Evolutionary conservation across 208 protist genomes (phyloP), one percentile per base, ranked within the genome.

Genomic region (Leptomonas seymouri): DNA sequence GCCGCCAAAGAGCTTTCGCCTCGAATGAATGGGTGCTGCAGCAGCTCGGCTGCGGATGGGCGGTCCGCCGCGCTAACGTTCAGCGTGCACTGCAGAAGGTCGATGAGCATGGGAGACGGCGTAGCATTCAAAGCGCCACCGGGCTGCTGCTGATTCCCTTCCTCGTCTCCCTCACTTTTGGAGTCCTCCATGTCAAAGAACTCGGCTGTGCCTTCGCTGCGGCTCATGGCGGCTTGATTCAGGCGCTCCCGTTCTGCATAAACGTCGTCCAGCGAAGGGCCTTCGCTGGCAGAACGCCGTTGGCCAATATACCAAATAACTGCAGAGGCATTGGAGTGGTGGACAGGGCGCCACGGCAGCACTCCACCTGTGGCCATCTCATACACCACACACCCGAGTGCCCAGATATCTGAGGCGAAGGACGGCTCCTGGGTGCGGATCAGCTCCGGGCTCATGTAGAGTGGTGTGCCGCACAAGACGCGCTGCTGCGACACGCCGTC

Each of bases 311-410:
- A 71, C 71, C 71, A 90, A 57, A 95, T 82, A 1, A 91, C 76
- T 14, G 78, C 65, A 9, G 79, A 63, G 3, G 85, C 75, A 42
- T 74, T 76, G 15, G 69, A 58, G 42, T 86, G 74, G 68, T 85
- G 81, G 11, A 93, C 49, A 34, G 91, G 74, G 5, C 71, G 67
- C 76, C 77, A 95, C 59, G 85, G 91, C 18, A 93, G 84, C 16
- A 86, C 54, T n/a, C 84, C 85, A 12, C 90, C 90, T 34, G 90
- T 94, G 6, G 88, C 83, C 91, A 97, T 96, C 72, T 97, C 93
- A 50, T 81, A 91, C 39, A 97, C 87, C 39, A 94, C 89, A 69
- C 89, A 95, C 8, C 93, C 92, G 21, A 97, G 57, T 1, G 85
- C 85, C 92, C 93, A 97, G 21, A 97, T 86, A 65, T 97, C 93